Conservation (phyloP, 331 rosid species). For the Spiraea crenata region DNA sequence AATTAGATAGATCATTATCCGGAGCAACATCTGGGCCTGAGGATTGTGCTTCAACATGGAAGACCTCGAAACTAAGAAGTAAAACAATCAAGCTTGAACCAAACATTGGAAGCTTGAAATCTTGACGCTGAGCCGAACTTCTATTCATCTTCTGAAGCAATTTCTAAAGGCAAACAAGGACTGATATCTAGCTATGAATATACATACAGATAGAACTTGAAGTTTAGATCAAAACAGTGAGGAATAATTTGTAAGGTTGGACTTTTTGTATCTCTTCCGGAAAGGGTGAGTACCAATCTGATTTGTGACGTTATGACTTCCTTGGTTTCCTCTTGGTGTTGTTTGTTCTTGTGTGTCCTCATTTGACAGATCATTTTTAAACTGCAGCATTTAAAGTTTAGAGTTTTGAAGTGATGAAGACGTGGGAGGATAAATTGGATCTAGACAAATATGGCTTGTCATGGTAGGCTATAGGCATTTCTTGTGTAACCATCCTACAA, state of each 20-base stretch:
- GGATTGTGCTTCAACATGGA: conserved; percentile 50
- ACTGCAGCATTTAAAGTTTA: background rate
- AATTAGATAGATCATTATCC: background rate
- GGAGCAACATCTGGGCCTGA: background rate
- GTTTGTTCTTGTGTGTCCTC: conserved; percentile 23
- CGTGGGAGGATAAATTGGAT: conserved; percentile 15
- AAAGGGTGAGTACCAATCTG: conserved; percentile 19
- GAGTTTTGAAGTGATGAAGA: conserved; percentile 35
- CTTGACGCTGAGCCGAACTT: conserved; percentile 8
- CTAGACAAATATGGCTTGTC: conserved; percentile 12
- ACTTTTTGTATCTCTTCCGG: conserved; percentile 16
- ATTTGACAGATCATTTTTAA: conserved; percentile 28
- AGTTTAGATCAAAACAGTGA: conserved; percentile 20
- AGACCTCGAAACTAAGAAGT: conserved; percentile 25
- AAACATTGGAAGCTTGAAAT: conserved; percentile 33
- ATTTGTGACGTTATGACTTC: conserved; percentile 25
- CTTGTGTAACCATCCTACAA: conserved; percentile 20
- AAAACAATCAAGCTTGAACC: conserved; percentile 16
- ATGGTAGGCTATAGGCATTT: conserved; percentile 24
- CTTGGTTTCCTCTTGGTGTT: conserved; percentile 32
- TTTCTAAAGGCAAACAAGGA: conserved; percentile 13
- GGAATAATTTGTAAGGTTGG: conserved; percentile 32
- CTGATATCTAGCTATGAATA: background rate
- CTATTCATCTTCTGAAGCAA: conserved; percentile 32
- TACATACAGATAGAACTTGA: conserved; percentile 8